Conservation (phyloP, 768 basidiomycete species). For the Rhodosporidiobolus sp. region DNA sequence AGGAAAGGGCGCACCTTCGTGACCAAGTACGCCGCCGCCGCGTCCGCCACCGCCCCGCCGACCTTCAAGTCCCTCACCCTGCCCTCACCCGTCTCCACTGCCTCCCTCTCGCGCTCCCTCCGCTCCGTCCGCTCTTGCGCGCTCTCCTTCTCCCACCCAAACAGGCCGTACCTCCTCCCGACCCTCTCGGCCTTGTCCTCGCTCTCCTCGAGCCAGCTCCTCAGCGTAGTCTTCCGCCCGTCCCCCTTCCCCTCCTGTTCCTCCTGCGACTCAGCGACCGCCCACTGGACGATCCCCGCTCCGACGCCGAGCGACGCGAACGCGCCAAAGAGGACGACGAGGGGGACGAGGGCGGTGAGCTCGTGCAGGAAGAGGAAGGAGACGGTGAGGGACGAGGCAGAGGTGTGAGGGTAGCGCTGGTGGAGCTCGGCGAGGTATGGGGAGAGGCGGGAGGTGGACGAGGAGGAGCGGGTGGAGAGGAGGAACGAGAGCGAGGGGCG, state of each 20-base stretch:
- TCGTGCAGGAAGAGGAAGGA: conserved; percentile 85
- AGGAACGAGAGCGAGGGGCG: background rate
- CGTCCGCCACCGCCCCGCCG: conserved; percentile 47
- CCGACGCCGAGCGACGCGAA: conserved; percentile 68
- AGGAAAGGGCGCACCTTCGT: conserved; percentile 48
- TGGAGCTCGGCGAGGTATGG: conserved; percentile 50
- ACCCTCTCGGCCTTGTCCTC: conserved; percentile 27
- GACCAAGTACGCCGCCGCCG: conserved; percentile 49
- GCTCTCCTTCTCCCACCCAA: conserved; percentile 34
- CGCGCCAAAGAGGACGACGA: conserved; percentile 69
- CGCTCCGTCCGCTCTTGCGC: conserved; percentile 2
- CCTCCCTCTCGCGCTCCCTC: background rate
- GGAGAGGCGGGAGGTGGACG: background rate
- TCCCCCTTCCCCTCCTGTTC: conserved; percentile 45
- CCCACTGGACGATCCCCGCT: conserved; percentile 58
- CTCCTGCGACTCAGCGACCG: conserved; percentile 24
- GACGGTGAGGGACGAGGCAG: conserved; percentile 68
- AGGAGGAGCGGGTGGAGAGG: background rate
- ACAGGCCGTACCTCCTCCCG: conserved; percentile 37
- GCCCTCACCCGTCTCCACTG: background rate
- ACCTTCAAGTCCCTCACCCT: conserved; percentile 19
- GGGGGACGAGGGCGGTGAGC: conserved; percentile 71
- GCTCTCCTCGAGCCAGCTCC: conserved; percentile 42
- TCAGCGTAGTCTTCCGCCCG: conserved; percentile 45
- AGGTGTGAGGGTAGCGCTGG: conserved; percentile 63